Evolutionary conservation across 768 basidiomycete species (phyloP).

Genomic region (Mrakia gelida): DNA sequence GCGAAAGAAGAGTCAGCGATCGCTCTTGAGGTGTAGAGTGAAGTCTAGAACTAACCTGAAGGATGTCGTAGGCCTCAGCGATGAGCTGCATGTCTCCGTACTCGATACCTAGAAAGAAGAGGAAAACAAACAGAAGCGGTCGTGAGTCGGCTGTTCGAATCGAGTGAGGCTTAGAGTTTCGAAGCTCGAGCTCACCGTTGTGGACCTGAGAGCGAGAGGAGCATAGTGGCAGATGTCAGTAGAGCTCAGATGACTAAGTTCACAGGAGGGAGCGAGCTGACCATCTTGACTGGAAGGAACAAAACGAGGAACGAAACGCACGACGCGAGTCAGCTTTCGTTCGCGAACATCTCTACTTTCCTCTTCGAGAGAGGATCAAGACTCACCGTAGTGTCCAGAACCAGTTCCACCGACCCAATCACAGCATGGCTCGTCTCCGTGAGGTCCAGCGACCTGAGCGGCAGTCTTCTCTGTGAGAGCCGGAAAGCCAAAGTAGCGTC

Average conservation of each 20-base stretch:
- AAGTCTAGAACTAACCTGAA: slow-evolving; percentile 46
- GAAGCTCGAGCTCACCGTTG: slow-evolving; percentile 56
- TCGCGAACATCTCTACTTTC: not conserved
- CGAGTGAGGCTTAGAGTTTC: not conserved
- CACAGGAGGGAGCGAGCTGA: not conserved
- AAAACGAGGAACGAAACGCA: not conserved
- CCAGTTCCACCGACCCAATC: slow-evolving; percentile 99
- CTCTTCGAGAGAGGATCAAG: not conserved
- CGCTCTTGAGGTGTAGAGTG: not conserved
- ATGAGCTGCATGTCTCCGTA: slow-evolving; percentile 99
- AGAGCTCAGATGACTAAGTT: not conserved
- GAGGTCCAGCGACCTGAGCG: slow-evolving; percentile 75
- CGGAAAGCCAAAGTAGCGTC: not conserved
- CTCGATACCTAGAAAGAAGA: slow-evolving; percentile 62
- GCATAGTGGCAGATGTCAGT: not conserved
- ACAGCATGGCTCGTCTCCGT: slow-evolving; percentile 74
- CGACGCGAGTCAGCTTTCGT: not conserved
- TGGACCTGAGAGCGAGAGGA: slow-evolving; percentile 52
- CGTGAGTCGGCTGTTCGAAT: not conserved
- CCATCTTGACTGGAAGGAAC: slow-evolving; percentile 79
- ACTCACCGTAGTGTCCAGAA: slow-evolving; percentile 70
- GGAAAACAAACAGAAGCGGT: not conserved
- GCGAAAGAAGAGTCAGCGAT: not conserved
- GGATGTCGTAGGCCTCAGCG: slow-evolving; percentile 96
- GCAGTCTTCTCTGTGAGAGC: slow-evolving; percentile 66